Evolutionary conservation across 495 filamentous ascomycete genomes (phyloP).

Genomic region (Astrothelium subdiscretum): DNA sequence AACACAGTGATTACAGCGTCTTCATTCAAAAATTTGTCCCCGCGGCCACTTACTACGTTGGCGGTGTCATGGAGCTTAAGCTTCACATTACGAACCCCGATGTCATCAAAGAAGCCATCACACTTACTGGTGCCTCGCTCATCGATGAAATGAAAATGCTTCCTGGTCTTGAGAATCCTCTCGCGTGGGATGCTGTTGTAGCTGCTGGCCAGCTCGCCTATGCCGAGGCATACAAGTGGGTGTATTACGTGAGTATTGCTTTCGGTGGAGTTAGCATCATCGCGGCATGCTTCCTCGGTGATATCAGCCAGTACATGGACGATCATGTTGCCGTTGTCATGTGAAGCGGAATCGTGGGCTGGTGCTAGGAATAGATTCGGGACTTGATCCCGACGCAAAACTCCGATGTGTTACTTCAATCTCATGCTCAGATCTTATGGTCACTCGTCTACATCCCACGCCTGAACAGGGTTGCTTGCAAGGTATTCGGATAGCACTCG

Average conservation of each 20-base stretch:
- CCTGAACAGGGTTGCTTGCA: no score
- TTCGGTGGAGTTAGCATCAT: conserved; percentile 55
- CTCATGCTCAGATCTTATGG: no score
- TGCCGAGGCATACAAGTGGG: conserved; percentile 52
- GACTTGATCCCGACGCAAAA: no score
- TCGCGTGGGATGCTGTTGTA: conserved; percentile 46
- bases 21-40: conserved; percentile 16
- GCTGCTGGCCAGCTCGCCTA: conserved; percentile 51
- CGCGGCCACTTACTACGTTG: conserved; percentile 38
- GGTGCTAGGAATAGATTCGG: no score
- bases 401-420: no score
- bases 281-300: conserved; percentile 49
- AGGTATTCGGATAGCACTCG: no score
- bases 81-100: conserved; percentile 41
- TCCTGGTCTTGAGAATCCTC: conserved; percentile 44
- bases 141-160: conserved; percentile 40
- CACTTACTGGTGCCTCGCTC: conserved; percentile 45
- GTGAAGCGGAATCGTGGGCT: conserved; percentile 17
- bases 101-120: conserved; percentile 37
- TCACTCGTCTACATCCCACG: no score
- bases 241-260: conserved; percentile 56
- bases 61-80: conserved; percentile 38
- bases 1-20: background rate
- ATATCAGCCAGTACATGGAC: conserved; percentile 56
- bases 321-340: conserved; percentile 59